These are phyloP conservation scores for Adansonia madagascariensis DNA, from an alignment of 441 rosid genomes.

Conservation along the genomic window DNA sequence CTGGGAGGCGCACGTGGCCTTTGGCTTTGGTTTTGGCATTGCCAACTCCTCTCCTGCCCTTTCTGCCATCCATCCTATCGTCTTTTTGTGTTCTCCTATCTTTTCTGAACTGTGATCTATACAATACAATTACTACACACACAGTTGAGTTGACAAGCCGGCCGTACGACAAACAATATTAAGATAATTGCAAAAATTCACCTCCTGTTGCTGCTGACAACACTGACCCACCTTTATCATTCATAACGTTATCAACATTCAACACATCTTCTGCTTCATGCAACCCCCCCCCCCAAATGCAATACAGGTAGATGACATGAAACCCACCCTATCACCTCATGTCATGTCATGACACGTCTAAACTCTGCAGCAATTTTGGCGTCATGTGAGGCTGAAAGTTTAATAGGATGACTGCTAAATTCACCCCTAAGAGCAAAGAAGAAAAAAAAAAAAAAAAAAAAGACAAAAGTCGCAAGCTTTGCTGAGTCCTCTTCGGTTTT, in stretches of 20 bases:
- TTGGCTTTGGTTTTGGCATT: not conserved
- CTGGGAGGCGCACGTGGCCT: conserved; percentile 52
- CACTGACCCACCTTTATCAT: not conserved
- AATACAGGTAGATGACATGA: no score
- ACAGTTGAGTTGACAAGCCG: no score
- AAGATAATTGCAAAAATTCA: not conserved
- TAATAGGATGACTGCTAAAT: not conserved
- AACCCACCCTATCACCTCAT: not conserved
- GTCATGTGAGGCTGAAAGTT: not conserved
- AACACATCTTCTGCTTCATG: no score
- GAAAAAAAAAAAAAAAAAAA: no score
- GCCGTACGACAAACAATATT: conserved; percentile 26
- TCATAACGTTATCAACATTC: no score
- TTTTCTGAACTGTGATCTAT: no score
- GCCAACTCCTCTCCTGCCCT: conserved; percentile 29
- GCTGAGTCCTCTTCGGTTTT: not conserved
- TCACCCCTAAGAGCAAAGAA: no score
- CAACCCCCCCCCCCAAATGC: no score
- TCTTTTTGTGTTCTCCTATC: not conserved
- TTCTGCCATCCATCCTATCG: conserved; percentile 36
- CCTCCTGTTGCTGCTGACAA: conserved; percentile 27
- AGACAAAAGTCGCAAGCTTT: not conserved
- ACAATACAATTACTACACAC: no score
- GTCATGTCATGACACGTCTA: no score
- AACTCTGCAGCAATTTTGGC: no score